These are phyloP conservation scores for Phytophthora pistaciae DNA, from an alignment of 352 stramenopile genomes.

Conservation along the genomic window DNA sequence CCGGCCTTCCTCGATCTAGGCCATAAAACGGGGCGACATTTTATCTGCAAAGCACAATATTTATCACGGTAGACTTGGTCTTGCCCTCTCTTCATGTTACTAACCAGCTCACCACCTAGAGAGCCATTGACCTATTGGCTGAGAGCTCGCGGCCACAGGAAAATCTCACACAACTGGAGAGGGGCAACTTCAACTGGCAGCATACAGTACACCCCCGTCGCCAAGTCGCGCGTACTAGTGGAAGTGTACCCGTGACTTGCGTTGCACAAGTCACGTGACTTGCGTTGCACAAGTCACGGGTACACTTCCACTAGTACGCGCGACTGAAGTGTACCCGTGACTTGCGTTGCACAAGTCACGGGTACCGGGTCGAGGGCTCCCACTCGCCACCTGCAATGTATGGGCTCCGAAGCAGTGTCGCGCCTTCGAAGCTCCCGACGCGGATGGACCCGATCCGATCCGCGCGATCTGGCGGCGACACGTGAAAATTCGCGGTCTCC, in stretches of 20 bases:
- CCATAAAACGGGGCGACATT: no score
- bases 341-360: no score
- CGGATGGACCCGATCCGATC: constrained; percentile 2
- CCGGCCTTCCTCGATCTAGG: no score
- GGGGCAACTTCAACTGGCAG: constrained; percentile 17
- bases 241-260: no score
- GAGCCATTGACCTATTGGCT: not conserved
- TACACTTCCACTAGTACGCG: no score
- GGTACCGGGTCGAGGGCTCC: no score
- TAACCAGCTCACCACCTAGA: not conserved
- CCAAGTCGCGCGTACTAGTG: constrained; percentile 5
- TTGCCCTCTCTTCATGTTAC: not conserved
- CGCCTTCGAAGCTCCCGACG: not conserved
- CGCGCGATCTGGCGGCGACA: not conserved
- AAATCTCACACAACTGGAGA: not conserved
- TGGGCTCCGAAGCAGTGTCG: constrained; percentile 3
- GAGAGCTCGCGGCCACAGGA: not conserved
- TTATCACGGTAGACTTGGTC: not conserved
- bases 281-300: no score
- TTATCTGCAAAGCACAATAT: no score
- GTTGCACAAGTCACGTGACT: no score
- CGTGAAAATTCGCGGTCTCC: constrained; percentile 24
- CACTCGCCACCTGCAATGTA: constrained; percentile 24
- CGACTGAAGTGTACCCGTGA: no score
- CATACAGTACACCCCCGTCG: constrained; percentile 3